Conservation (phyloP, 2,329 filamentous ascomycete species). For the Cordyceps cateniannulata region DNA sequence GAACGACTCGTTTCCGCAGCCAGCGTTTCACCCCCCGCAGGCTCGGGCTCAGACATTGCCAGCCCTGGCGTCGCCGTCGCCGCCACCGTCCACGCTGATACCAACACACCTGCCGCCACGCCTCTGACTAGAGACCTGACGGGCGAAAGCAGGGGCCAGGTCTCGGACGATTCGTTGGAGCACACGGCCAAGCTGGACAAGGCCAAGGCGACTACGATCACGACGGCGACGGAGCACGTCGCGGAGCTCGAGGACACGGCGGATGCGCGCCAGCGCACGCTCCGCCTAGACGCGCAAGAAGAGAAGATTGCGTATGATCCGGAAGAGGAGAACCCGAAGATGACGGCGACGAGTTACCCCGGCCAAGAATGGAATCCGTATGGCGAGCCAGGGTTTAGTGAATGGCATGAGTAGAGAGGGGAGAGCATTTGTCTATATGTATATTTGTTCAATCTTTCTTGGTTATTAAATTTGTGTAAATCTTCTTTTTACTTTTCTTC, state of each 20-base stretch:
- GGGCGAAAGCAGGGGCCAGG: conserved; percentile 4
- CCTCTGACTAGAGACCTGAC: background rate
- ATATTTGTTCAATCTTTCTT: background rate
- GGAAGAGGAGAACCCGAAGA: conserved; percentile 40
- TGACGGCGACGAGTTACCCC: conserved; percentile 63
- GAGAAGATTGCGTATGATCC: conserved; percentile 45
- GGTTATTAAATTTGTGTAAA: background rate
- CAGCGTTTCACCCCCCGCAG: background rate
- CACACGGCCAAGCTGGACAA: background rate
- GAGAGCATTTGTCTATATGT: background rate
- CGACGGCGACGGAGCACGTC: conserved; percentile 29
- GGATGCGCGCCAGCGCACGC: conserved; percentile 38
- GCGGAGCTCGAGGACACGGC: conserved; percentile 36
- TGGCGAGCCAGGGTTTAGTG: conserved; percentile 25
- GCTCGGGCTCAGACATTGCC: background rate
- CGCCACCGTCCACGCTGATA: background rate
- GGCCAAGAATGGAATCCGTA: conserved; percentile 66
- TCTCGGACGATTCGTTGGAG: conserved; percentile 16
- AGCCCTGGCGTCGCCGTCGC: background rate
- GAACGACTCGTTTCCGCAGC: background rate
- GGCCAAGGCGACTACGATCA: background rate
- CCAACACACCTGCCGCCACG: background rate
- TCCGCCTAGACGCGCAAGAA: conserved; percentile 39
- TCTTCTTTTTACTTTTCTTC: background rate
- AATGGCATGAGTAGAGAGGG: conserved; percentile 14